Evolutionary conservation across 257 asterid genomes (phyloP), one percentile per base, ranked within the genome.

Genomic region (Solanum rostratum): DNA sequence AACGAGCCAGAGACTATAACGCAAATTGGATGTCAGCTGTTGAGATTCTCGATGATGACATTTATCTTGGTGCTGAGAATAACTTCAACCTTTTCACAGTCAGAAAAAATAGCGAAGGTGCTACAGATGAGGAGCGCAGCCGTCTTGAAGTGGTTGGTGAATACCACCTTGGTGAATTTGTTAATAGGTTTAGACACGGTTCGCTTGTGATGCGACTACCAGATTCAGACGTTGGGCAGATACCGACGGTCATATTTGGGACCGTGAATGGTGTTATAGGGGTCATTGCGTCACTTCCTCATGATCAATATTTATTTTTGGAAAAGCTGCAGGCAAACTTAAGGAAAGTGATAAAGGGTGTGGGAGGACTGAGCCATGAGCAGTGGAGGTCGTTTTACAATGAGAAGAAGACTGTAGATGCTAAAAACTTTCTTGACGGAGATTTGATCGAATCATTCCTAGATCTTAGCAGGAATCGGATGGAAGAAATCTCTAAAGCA

Each of bases 21-120:
- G 98, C 98, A 10, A 97, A 97, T 79, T 97, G 99, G 99, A 97
- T 94, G 98, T 91, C 99, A 30, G 98, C 99, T n/a, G 98, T 97
- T 3, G 99, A 95, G 93, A 97, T 97, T 86, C 97, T 95, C 6
- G 98, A 97, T 62, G 98, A 94, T 79, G 98, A 97, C 84, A 91
- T 93, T 45, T 95, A 94, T 90, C 93, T 97, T 19, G 99, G 99
- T 9, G 95, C 99, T 7, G 98, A 97, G 88, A 97, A 94, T 65
- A 93, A 92, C 76, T 97, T 90, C 65, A 97, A 97, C 88, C 93
- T 97, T 65, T 93, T 97, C 86, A 95, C 98, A 0, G 97, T 97
- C 84, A 91, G 98, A 66, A 97, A 95, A 88, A 94, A 97, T 52
- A 95, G 98, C 41, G 98, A 95, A 88, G 98, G 98, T 24, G 92